A percentile compares a stretch with the other conserved stretches of the same genome.
These are phyloP conservation scores for Datura wrightii DNA, from an alignment of 257 asterid species.

Conservation along the genomic window DNA sequence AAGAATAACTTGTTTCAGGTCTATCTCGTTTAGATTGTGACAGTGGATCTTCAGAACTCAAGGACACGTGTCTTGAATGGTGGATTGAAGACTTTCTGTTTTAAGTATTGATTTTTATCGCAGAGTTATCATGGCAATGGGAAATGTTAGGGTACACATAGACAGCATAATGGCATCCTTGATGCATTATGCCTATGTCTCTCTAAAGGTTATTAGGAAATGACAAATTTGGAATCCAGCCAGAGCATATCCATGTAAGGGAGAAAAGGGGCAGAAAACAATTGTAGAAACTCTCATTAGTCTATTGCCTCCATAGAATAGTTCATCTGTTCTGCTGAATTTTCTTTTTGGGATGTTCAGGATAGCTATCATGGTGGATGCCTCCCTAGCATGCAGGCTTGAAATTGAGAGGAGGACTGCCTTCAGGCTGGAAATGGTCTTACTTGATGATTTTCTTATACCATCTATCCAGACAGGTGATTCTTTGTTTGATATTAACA, in stretches of 20 bases:
- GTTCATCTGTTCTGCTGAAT: conserved; percentile 52
- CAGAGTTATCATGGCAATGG: conserved; percentile 57
- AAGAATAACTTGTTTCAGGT: conserved; percentile 67
- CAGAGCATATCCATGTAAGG: conserved; percentile 38
- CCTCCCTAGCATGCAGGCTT: conserved; percentile 50
- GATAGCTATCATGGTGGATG: conserved; percentile 63
- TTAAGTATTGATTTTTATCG: conserved; percentile 54
- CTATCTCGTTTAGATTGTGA: conserved; percentile 53
- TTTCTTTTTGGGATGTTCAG: conserved; percentile 68
- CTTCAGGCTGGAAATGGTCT: conserved; percentile 56
- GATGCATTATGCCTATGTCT: conserved; percentile 64
- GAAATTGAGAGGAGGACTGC: conserved; percentile 68
- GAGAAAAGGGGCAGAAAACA: conserved; percentile 49
- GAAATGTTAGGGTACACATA: conserved; percentile 50
- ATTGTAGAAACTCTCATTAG: conserved; percentile 56
- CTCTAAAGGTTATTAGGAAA: conserved; percentile 61
- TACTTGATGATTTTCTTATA: conserved; percentile 64
- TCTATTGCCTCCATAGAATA: conserved; percentile 56
- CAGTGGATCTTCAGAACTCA: conserved; percentile 44
- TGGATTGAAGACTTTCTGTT: conserved; percentile 68
- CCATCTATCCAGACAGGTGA: conserved; percentile 60
- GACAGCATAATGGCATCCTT: conserved; percentile 59
- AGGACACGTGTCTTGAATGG: conserved; percentile 60
- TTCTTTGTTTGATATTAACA: conserved; percentile 62
- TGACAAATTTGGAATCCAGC: conserved; percentile 70